Conservation (phyloP, 2,329 filamentous ascomycete species). For the Beauveria pseudobassiana region DNA sequence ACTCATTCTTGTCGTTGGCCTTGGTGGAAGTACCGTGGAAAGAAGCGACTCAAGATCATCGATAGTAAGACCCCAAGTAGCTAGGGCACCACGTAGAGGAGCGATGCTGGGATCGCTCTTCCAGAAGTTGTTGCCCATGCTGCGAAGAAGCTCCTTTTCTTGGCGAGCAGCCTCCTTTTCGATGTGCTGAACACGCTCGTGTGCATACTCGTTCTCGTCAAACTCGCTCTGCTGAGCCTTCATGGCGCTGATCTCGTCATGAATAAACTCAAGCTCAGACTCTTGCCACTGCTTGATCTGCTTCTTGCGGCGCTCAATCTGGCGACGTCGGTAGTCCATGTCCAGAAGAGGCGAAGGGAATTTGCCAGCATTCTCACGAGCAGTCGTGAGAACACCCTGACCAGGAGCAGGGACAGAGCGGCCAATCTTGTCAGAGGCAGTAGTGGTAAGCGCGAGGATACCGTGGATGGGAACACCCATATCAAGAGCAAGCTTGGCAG, state of each 20-base stretch:
- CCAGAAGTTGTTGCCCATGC: conserved; percentile 98
- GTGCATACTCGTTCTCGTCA: conserved; percentile 75
- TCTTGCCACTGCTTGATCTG: conserved; percentile 97
- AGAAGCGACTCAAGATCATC: conserved; percentile 91
- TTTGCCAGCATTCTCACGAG: conserved; percentile 81
- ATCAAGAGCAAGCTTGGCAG: conserved; percentile 85
- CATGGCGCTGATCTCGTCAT: conserved; percentile 88
- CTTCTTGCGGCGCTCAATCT: conserved; percentile 87
- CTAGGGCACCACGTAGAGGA: conserved; percentile 88
- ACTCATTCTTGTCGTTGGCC: conserved; percentile 99
- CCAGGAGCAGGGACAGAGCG: conserved; percentile 94
- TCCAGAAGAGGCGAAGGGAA: conserved; percentile 94
- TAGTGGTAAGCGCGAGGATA: conserved; percentile 86
- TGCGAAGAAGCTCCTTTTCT: conserved; percentile 86
- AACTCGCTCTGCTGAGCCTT: conserved; percentile 70
- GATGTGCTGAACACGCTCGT: conserved; percentile 79
- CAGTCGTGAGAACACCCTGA: conserved; percentile 92
- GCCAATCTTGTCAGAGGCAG: conserved; percentile 97
- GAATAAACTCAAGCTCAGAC: conserved; percentile 84
- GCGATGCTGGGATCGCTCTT: conserved; percentile 90
- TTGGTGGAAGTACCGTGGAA: conserved; percentile 99
- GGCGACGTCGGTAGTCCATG: conserved; percentile 93
- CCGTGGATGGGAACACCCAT: conserved; percentile 99
- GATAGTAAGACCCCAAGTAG: conserved; percentile 95
- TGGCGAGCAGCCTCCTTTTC: conserved; percentile 79